Evolutionary conservation across 2,329 filamentous ascomycete genomes (phyloP), one percentile per base, ranked within the genome.

Genomic region (Basipetospora sp.): DNA sequence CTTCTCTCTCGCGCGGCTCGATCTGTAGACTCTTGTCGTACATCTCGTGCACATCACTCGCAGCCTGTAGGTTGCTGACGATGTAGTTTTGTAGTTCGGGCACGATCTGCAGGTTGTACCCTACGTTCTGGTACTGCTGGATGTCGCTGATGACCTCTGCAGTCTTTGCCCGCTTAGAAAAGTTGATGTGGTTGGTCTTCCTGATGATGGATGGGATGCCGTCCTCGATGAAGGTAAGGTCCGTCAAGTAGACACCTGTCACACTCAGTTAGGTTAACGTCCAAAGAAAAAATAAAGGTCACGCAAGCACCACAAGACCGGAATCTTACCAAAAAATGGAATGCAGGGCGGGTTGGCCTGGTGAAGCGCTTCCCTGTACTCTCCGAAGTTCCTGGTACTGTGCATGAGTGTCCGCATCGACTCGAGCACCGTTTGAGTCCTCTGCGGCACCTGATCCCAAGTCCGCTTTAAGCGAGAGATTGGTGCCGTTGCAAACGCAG

Each of bases 131-230:
- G 55, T 94, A 98, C 55, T 96, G 88, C 57, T 96, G 90, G 46
- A 98, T 96, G 56, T 96, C 88, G 44, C 87, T 83, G 50, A 98
- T 98, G 30, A 98, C 90, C 56, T 96, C 90, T 15, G 90, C 90
- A 11, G 90, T 96, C 69, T 96, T 98, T 39, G 86, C 83, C 37
- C 90, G 80, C 68, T 98, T 98, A 51, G 87, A 86, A 59, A 98
- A 98, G 63, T 98, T 98, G 66, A 98, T 94, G 48, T 94, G 68
- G 51, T 92, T 85, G 6, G 87, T 90, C 60, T 92, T 93, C 60
- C 94, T 96, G 60, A 92, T 86, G 49, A 94, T 76, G 8, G 87
- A 93, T 3, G 90, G 86, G 44, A 98, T 98, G 48, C 90, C 90
- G 52, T 98, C 88, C 58, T 98, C 90, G 46, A 98, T 98, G 53